phyloP scores from a whole-genome alignment of 2,329 filamentous ascomycete genomes.

The Fonsecaea multimorphosa region DNA sequence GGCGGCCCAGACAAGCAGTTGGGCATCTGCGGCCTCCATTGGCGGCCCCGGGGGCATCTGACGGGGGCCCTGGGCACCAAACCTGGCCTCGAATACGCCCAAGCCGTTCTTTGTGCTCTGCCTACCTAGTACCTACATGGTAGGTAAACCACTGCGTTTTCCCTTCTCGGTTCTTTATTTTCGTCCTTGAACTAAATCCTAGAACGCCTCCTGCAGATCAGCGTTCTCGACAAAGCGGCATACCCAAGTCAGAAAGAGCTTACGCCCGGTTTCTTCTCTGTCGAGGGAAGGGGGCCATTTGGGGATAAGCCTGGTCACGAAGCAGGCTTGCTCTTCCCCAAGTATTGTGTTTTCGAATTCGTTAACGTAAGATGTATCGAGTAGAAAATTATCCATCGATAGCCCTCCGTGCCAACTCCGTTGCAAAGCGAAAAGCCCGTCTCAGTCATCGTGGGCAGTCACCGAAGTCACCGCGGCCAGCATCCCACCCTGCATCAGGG shows the following conservation, averaged over 20 bases:
- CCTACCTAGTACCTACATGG: too few species aligned
- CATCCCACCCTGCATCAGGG: constrained; percentile 4
- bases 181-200: background rate
- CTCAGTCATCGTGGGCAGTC: background rate
- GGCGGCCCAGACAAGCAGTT: background rate
- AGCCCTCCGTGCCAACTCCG: background rate
- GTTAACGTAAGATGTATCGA: constrained; percentile 7
- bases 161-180: background rate
- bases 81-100: too few species aligned
- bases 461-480: background rate
- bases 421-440: background rate
- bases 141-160: background rate
- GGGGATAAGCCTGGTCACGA: background rate
- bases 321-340: background rate
- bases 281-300: background rate
- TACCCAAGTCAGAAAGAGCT: background rate
- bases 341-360: constrained; percentile 1
- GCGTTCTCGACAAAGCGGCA: background rate
- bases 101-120: background rate
- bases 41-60: background rate
- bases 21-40: background rate
- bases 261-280: background rate
- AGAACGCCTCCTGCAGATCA: background rate
- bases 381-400: background rate
- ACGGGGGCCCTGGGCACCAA: background rate